Conservation (phyloP, 2,329 filamentous ascomycete genomes). For the Lecanicillium sp. region DNA sequence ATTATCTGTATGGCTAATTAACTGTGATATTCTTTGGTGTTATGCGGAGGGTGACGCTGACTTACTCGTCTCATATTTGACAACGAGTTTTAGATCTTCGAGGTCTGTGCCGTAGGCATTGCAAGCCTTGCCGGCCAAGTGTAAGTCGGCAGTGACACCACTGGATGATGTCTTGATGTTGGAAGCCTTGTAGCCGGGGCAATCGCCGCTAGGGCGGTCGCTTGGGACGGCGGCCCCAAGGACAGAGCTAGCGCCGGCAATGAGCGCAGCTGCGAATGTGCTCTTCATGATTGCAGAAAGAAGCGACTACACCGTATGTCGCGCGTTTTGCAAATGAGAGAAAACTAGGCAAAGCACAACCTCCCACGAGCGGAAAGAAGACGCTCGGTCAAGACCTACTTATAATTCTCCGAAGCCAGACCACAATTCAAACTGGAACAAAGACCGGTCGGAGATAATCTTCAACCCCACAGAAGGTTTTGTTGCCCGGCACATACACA, state of each 20-base stretch:
- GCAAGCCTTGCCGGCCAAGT: slow-evolving; percentile 16
- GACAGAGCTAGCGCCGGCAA: background rate
- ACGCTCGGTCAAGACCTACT: too few species aligned
- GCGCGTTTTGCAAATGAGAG: too few species aligned
- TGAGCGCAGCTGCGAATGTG: background rate
- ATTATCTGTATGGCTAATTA: slow-evolving; percentile 35
- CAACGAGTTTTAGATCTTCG: slow-evolving; percentile 37
- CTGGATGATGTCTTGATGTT: slow-evolving; percentile 41
- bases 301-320: too few species aligned
- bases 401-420: too few species aligned
- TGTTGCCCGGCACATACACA: too few species aligned
- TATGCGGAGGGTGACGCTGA: slow-evolving; percentile 34
- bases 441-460: too few species aligned
- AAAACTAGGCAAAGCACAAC: too few species aligned
- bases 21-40: background rate
- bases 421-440: too few species aligned
- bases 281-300: slow-evolving; percentile 3
- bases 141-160: slow-evolving; percentile 37
- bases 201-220: slow-evolving; percentile 20
- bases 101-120: slow-evolving; percentile 17
- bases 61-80: slow-evolving; percentile 58
- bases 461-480: too few species aligned
- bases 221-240: slow-evolving; percentile 1
- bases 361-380: too few species aligned
- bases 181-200: slow-evolving; percentile 57